Percentiles rank a stretch among this genome's conserved stretches.
Evolutionary conservation across 2,329 filamentous ascomycete genomes (phyloP).

Genomic region (Tolypocladium ovalisporum): DNA sequence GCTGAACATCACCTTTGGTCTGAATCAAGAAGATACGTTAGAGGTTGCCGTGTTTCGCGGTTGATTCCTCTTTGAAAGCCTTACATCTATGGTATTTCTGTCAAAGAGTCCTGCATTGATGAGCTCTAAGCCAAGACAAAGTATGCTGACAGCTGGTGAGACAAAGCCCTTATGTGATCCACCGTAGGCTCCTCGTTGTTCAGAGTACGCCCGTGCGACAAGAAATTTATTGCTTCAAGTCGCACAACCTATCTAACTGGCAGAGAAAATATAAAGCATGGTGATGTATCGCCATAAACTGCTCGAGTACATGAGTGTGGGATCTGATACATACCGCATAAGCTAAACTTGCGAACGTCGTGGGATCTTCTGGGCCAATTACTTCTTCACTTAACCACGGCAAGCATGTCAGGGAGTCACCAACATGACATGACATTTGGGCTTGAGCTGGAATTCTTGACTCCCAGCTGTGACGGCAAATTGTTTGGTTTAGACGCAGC

Average conservation of each 20-base stretch:
- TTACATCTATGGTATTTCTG: too few species aligned
- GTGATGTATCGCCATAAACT: neutral
- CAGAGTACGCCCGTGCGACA: neutral
- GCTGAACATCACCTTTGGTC: too few species aligned
- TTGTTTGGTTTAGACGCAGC: too few species aligned
- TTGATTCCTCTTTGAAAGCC: too few species aligned
- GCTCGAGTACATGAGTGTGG: neutral
- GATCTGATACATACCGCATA: too few species aligned
- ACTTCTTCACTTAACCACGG: too few species aligned
- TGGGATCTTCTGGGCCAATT: too few species aligned
- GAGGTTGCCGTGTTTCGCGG: too few species aligned
- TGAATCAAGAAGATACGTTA: too few species aligned
- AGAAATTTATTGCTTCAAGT: neutral
- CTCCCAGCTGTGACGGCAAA: neutral
- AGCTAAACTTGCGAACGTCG: too few species aligned
- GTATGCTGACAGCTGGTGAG: neutral
- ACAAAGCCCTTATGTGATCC: neutral
- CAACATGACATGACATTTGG: constrained; percentile 8
- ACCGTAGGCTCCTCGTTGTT: neutral
- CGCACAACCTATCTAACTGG: neutral
- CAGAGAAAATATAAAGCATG: neutral
- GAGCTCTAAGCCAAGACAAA: neutral
- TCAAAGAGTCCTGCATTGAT: neutral
- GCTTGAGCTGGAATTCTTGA: constrained; percentile 12
- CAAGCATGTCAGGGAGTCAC: neutral